Percentiles rank a stretch among this genome's conserved stretches.
Conservation (phyloP, 2,329 filamentous ascomycete species). For the Sporothrix phasma region DNA sequence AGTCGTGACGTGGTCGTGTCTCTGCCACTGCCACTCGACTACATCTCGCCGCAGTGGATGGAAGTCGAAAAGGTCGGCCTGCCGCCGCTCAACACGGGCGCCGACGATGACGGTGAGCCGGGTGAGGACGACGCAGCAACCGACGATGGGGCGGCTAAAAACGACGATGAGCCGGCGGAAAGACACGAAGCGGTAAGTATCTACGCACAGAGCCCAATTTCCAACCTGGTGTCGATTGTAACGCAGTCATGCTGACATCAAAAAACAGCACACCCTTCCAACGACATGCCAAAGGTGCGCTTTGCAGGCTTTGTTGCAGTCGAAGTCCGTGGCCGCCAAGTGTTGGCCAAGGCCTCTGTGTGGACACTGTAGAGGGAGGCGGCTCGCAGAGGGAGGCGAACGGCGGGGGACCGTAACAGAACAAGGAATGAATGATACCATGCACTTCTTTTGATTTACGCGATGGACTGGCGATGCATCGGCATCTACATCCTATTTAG, state of each 20-base stretch:
- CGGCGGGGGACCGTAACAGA: background rate
- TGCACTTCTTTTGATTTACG: background rate
- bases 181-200: conserved; percentile 21
- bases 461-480: background rate
- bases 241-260: background rate
- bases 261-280: conserved; percentile 26
- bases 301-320: conserved; percentile 67
- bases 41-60: conserved; percentile 66
- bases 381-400: background rate
- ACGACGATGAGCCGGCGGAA: conserved; percentile 30
- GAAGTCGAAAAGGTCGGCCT: conserved; percentile 68
- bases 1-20: conserved; percentile 81
- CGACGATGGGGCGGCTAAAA: conserved; percentile 30
- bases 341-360: conserved; percentile 65
- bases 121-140: conserved; percentile 30
- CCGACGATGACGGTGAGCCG: conserved; percentile 28
- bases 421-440: conserved; percentile 5
- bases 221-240: background rate
- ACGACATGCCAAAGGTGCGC: conserved; percentile 50
- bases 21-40: conserved; percentile 70
- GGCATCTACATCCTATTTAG: background rate
- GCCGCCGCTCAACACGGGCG: conserved; percentile 45
- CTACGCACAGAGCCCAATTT: background rate
- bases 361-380: conserved; percentile 42
- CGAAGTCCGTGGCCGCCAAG: conserved; percentile 66